Evolutionary conservation across 805 yeast genomes (phyloP), one percentile per base, ranked within the genome.

Genomic region (Monosporozyma yasuniensis): DNA sequence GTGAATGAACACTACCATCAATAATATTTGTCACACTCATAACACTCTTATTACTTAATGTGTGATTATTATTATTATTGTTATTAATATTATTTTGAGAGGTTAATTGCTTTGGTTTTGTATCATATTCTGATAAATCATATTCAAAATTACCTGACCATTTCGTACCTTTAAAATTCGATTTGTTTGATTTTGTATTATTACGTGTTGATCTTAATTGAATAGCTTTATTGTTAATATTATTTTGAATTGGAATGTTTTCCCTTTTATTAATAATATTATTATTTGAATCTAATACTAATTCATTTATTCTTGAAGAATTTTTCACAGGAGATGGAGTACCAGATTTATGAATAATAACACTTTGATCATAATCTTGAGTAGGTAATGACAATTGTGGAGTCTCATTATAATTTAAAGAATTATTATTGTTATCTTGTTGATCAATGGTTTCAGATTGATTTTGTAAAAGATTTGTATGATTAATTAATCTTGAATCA

Each of bases 71-170:
- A 7, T 42, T 47, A 14, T 52, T 48, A 28, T 46, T 49, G n/a
- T n/a, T n/a, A n/a, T n/a, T n/a, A n/a, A n/a, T 28, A 28, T 4
- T 28, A 28, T 28, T 28, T 28, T 28, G 32, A 14, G 32, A 10
- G 11, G 12, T 27, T 30, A 12, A 30, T 30, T 30, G 34, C 10
- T 30, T 32, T 35, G 55, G 55, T 14, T 50, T 44, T 34, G 51
- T 43, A 46, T 52, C 48, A 32, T 50, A 48, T 47, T 52, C 54
- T 30, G 64, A 52, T 4, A 59, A 45, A 49, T 63, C 66, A 44
- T 64, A 65, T 45, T 62, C 64, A 35, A 63, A 59, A 37, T 60
- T 56, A 2, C 55, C 66, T 2, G 63, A 57, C 69, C 69, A 65
- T 23, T 51, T 54, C 3, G 58, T 56, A 3, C 63, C 61, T 34